These are phyloP conservation scores for Umbilicaria muhlenbergii DNA, from an alignment of 495 filamentous ascomycete species.

Conservation along the genomic window DNA sequence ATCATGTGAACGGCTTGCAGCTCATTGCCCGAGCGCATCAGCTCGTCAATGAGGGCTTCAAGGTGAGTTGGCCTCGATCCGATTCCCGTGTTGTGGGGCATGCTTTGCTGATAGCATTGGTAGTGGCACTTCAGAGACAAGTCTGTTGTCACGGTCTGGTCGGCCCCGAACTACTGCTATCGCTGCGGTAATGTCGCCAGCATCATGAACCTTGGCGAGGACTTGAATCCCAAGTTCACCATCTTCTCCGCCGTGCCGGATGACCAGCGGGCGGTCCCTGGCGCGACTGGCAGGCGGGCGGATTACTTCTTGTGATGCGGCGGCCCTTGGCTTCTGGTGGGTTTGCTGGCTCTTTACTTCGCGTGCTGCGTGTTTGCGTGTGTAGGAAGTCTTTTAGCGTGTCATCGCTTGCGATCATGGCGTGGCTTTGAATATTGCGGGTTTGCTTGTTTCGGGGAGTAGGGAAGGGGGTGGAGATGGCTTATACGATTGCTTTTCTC, in stretches of 20 bases:
- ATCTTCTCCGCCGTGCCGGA: conserved; percentile 93
- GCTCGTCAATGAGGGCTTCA: conserved; percentile 95
- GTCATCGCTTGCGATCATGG: too few relatives aligned
- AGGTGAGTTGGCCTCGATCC: conserved; percentile 35
- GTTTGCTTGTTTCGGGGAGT: too few relatives aligned
- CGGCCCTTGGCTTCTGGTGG: not conserved
- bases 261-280: conserved; percentile 73
- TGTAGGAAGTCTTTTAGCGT: too few relatives aligned
- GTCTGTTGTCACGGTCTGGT: conserved; percentile 98
- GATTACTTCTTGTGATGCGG: conserved; percentile 81
- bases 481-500: too few relatives aligned
- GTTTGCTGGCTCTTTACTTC: not conserved
- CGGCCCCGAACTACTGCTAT: conserved; percentile 97
- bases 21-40: conserved; percentile 94
- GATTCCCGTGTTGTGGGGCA: not conserved
- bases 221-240: conserved; percentile 75
- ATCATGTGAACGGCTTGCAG: conserved; percentile 90
- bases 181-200: conserved; percentile 94
- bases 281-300: conserved; percentile 60
- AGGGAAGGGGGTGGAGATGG: too few relatives aligned
- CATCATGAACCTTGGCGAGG: conserved; percentile 83
- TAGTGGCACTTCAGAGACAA: conserved; percentile 89
- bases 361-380: too few relatives aligned
- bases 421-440: too few relatives aligned
- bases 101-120: not conserved